phyloP scores from a whole-genome alignment of 805 yeast species.

The Saccharomycopsis schoenii region DNA sequence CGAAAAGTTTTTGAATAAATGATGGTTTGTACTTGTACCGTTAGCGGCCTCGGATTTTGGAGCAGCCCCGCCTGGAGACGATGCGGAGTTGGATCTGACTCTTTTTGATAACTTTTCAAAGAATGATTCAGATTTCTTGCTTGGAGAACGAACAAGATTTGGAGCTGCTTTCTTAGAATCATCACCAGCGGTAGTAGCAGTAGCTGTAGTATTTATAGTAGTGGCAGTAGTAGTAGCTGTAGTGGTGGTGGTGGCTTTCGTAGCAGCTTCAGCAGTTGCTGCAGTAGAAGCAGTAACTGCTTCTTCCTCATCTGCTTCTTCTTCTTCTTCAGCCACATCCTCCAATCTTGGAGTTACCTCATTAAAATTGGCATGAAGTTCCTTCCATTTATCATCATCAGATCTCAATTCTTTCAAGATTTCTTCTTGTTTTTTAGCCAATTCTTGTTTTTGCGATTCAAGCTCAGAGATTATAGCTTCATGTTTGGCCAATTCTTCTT shows the following conservation, averaged over 20 bases:
- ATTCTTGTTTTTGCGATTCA: constrained; percentile 12
- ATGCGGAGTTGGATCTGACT: neutral
- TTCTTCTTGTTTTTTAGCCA: constrained; percentile 7
- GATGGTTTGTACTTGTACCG: neutral
- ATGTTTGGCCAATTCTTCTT: constrained; percentile 11
- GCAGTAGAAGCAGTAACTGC: neutral
- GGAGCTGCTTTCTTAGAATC: neutral
- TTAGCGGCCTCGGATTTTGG: too few relatives aligned
- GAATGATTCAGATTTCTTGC: neutral
- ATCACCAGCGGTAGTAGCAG: neutral
- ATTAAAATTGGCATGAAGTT: constrained; percentile 6
- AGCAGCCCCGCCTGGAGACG: neutral
- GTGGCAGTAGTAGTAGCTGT: neutral
- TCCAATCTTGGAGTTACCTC: constrained; percentile 4
- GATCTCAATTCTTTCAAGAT: constrained; percentile 10
- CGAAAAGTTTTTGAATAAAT: neutral
- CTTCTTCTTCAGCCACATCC: neutral
- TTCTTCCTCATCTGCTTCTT: neutral
- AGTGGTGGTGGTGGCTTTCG: neutral
- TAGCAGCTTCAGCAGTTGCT: neutral
- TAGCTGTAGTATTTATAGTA: neutral
- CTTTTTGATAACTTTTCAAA: neutral
- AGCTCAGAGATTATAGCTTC: constrained; percentile 9
- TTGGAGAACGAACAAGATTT: neutral
- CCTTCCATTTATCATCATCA: constrained; percentile 11